Conservation (phyloP, 2,329 filamentous ascomycete species). For the Talaromyces sp. region DNA sequence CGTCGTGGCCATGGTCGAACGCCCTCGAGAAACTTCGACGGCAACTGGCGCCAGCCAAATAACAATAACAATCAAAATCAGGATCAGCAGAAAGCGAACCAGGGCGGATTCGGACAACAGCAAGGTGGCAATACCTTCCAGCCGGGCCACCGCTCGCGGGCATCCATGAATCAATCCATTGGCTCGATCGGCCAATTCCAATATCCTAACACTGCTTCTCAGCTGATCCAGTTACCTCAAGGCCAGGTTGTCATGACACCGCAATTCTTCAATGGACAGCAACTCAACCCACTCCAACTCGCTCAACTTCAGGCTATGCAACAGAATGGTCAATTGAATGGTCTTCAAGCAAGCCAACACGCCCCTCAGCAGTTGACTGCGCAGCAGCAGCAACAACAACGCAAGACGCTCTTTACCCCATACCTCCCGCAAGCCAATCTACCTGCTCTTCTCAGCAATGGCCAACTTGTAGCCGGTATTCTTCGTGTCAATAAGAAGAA, state of each 20-base stretch:
- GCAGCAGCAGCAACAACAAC: slow-evolving; percentile 70
- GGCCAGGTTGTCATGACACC: slow-evolving; percentile 81
- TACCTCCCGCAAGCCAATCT: slow-evolving; percentile 94
- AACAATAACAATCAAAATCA: slow-evolving; percentile 45
- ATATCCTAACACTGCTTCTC: slow-evolving; percentile 73
- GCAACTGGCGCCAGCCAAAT: slow-evolving; percentile 91
- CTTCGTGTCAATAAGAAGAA: slow-evolving; percentile 99
- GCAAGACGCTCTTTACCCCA: slow-evolving; percentile 97
- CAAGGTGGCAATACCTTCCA: slow-evolving; percentile 77
- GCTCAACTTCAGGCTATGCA: slow-evolving; percentile 90
- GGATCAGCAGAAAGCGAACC: slow-evolving; percentile 53
- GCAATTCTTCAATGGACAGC: slow-evolving; percentile 79
- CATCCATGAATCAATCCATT: slow-evolving; percentile 82
- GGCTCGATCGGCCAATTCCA: slow-evolving; percentile 82
- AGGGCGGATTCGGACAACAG: slow-evolving; percentile 64
- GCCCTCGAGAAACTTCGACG: slow-evolving; percentile 90
- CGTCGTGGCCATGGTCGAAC: slow-evolving; percentile 79
- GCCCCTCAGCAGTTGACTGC: slow-evolving; percentile 60
- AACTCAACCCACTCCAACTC: slow-evolving; percentile 82
- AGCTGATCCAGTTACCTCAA: slow-evolving; percentile 78
- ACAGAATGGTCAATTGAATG: slow-evolving; percentile 80
- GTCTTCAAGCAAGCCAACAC: slow-evolving; percentile 67
- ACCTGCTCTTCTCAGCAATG: slow-evolving; percentile 83
- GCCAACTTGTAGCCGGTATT: slow-evolving; percentile 92
- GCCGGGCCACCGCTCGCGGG: slow-evolving; percentile 82